Evolutionary conservation across 345 rosid genomes (phyloP), one percentile per base, ranked within the genome.

Genomic region (Turritis glabra): DNA sequence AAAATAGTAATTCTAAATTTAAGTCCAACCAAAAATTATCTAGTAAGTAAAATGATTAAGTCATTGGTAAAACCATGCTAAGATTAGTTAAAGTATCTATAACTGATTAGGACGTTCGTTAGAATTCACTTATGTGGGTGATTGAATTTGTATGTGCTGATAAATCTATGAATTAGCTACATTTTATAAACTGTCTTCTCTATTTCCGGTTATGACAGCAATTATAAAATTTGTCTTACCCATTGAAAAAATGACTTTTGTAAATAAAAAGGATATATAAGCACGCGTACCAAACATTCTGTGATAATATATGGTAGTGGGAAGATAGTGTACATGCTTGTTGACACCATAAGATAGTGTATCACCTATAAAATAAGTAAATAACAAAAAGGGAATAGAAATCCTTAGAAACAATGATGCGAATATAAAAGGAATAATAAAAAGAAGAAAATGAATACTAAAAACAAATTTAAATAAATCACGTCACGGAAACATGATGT

Each of bases 221-320:
- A 51, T 19, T 26, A 25, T 51, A 18, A 50, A 18, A 12, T n/a
- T 15, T 55, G 9, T 56, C 44, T 21, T 27, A 41, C 5, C 21
- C 30, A 55, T 46, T 26, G 33, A 18, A 14, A 18, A 18, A 7
- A 8, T 17, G n/a, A 6, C 3, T 5, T 14, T 13, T 14, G 0
- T 15, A 57, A 9, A 30, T 56, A 9, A 1, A 44, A 48, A 33
- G 7, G 35, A 23, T 47, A 50, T 27, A 41, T 17, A 54, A 64
- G 58, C 78, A 74, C 59, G 72, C 72, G 59, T 74, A 35, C 67
- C 59, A 25, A 66, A 74, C 78, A 65, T 48, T 65, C 22, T 56
- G 27, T 25, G 75, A 37, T 23, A 56, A 43, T 18, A 43, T 5
- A 35, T 56, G 65, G 18, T 56, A 74, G 78, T 74, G 78, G 67